Evolutionary conservation across 805 yeast species (phyloP).

Genomic region (Wickerhamomyces rabaulensis): DNA sequence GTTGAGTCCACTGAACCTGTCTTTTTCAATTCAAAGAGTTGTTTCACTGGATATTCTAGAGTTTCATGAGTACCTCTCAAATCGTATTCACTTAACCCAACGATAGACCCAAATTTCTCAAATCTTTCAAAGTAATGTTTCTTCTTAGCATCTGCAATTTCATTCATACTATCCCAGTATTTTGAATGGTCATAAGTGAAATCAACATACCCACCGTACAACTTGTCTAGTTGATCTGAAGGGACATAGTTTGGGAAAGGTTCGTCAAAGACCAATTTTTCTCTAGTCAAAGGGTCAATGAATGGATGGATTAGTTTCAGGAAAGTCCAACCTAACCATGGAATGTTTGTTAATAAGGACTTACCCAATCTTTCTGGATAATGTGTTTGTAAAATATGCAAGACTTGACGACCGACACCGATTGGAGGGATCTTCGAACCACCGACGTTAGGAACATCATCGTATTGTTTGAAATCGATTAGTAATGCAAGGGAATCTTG

Average conservation of each 20-base stretch:
- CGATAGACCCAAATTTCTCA: conserved; percentile 55
- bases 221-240: conserved; percentile 67
- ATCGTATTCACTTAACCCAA: conserved; percentile 80
- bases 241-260: conserved; percentile 83
- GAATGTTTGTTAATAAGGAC: conserved; percentile 86
- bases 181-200: conserved; percentile 74
- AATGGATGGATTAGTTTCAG: conserved; percentile 87
- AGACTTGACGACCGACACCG: conserved; percentile 80
- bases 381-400: conserved; percentile 90
- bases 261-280: conserved; percentile 83
- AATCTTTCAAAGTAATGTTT: conserved; percentile 59
- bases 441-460: conserved; percentile 42
- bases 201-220: conserved; percentile 77
- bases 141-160: conserved; percentile 53
- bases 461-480: conserved; percentile 81
- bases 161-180: conserved; percentile 69
- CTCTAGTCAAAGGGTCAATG: conserved; percentile 90
- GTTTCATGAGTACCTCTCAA: conserved; percentile 43
- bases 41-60: conserved; percentile 4
- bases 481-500: conserved; percentile 87
- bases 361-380: conserved; percentile 94
- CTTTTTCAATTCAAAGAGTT: background rate
- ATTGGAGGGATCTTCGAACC: conserved; percentile 74
- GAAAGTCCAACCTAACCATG: conserved; percentile 88
- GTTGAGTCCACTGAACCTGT: background rate